Evolutionary conservation across 225 moss, liverwort and hornwort species (phyloP).

Genomic region (Anthoceros angustus): DNA sequence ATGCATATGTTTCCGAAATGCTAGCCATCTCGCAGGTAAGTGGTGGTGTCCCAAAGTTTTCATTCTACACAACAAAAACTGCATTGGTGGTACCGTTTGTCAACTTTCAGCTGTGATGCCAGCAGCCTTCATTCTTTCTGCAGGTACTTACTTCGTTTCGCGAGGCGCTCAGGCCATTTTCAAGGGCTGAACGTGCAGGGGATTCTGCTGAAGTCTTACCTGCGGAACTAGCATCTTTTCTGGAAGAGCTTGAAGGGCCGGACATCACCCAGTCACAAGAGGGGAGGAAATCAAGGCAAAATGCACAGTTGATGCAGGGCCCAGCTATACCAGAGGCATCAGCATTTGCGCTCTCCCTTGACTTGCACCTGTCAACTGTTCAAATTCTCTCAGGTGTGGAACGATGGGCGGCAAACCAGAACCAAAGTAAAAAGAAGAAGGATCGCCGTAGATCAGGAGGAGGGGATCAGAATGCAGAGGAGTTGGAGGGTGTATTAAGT

Average conservation of each 20-base stretch:
- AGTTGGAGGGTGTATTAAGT: background rate
- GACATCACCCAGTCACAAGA: background rate
- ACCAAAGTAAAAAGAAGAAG: background rate
- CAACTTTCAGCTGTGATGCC: too few relatives aligned
- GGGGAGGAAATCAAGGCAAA: background rate
- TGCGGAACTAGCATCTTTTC: background rate
- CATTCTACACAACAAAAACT: background rate
- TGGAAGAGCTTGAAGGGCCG: background rate
- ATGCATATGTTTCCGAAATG: conserved; percentile 62
- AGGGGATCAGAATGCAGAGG: background rate
- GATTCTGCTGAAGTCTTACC: background rate
- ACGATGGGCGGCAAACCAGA: background rate
- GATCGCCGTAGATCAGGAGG: background rate
- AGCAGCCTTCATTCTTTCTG: background rate
- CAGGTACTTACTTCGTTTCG: background rate
- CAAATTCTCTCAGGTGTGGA: background rate
- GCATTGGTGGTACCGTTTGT: background rate
- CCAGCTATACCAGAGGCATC: background rate
- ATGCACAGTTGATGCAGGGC: background rate
- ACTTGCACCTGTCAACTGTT: background rate
- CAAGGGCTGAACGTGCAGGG: background rate
- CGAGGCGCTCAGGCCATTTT: background rate
- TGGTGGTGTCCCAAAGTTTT: background rate
- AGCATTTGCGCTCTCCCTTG: background rate
- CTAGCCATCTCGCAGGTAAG: conserved; percentile 37